phyloP scores from a whole-genome alignment of 78 protist genomes.

The Speleostelium caveatum region DNA sequence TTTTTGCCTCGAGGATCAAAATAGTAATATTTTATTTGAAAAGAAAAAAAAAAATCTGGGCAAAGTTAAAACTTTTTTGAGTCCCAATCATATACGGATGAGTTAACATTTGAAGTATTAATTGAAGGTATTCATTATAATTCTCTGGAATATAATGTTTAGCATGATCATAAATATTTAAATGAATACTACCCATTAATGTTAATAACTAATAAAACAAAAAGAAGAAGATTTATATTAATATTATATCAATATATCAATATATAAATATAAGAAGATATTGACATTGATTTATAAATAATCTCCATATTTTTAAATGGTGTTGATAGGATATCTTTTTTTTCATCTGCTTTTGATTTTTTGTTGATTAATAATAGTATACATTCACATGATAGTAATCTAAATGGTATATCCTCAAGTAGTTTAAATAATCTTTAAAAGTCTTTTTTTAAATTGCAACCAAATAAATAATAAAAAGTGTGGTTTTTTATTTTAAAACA shows the following conservation, averaged over 20 bases:
- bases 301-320: constrained; percentile 33
- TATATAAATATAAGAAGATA: too few relatives aligned
- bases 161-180: background rate
- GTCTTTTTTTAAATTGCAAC: too few relatives aligned
- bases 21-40: too few relatives aligned
- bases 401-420: constrained; percentile 28
- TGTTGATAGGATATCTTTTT: constrained; percentile 6
- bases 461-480: too few relatives aligned
- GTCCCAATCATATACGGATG: constrained; percentile 67
- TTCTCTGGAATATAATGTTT: constrained; percentile 40
- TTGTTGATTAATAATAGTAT: constrained; percentile 11
- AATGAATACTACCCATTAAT: constrained; percentile 43
- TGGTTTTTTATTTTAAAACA: too few relatives aligned
- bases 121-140: constrained; percentile 26
- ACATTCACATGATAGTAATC: constrained; percentile 28
- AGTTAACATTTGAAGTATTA: constrained; percentile 44
- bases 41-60: too few relatives aligned
- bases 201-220: constrained; percentile 10
- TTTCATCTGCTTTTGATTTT: constrained; percentile 9
- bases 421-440: constrained; percentile 56
- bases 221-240: background rate
- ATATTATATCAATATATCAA: background rate
- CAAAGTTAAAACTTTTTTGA: too few relatives aligned
- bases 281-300: constrained; percentile 6
- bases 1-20: too few relatives aligned